Percentiles rank a stretch among this genome's conserved stretches.
These are phyloP conservation scores for Setaria viridis DNA, from an alignment of 202 grass and related monocot species.

Conservation along the genomic window DNA sequence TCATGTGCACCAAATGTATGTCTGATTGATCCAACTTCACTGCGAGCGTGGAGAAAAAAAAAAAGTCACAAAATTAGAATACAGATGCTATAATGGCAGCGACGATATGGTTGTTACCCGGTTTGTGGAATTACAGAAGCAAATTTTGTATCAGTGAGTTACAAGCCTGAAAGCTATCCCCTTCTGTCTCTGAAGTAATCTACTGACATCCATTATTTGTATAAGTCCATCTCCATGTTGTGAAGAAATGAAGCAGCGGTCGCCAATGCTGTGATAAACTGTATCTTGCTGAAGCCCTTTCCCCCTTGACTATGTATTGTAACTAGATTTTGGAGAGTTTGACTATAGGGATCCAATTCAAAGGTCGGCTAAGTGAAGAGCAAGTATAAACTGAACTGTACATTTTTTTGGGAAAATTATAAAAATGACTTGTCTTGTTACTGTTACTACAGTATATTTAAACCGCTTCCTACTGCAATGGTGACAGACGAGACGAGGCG, in stretches of 20 bases:
- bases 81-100: conserved; percentile 12
- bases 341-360: background rate
- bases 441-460: background rate
- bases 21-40: conserved; percentile 23
- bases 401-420: background rate
- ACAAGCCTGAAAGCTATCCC: background rate
- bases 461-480: background rate
- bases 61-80: conserved; percentile 27
- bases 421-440: background rate
- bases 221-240: background rate
- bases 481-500: too few species aligned
- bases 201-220: conserved; percentile 1
- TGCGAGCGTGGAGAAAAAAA: conserved; percentile 21
- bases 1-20: conserved; percentile 18
- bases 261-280: background rate
- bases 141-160: conserved; percentile 27
- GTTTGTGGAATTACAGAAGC: conserved; percentile 21
- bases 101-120: background rate
- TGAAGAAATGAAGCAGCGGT: background rate
- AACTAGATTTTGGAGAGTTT: background rate
- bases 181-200: background rate
- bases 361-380: background rate
- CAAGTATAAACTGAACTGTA: background rate
- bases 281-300: background rate
- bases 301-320: background rate